Conservation (phyloP, 352 stramenopile genomes). For the Plasmopara viticola region DNA sequence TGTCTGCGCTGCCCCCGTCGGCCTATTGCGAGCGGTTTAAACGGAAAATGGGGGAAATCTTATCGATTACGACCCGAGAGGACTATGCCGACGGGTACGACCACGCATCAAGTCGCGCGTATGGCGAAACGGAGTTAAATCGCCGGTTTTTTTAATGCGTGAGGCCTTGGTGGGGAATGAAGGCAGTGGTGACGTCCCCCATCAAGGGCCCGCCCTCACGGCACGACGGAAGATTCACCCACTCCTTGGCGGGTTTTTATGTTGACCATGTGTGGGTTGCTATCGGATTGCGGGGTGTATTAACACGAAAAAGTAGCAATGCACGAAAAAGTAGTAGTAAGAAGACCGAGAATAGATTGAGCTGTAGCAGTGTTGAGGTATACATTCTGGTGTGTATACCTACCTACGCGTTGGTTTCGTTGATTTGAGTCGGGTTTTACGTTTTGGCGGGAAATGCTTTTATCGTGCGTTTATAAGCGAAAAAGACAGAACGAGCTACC, state of each 20-base stretch:
- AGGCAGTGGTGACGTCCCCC: conserved; percentile 28
- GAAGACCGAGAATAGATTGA: no score
- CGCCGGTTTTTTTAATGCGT: conserved; percentile 52
- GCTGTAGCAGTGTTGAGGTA: no score
- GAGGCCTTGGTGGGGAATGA: conserved; percentile 29
- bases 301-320: background rate
- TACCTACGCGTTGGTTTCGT: no score
- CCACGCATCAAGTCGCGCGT: conserved; percentile 27
- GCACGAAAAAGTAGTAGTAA: no score
- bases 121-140: conserved; percentile 22
- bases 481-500: no score
- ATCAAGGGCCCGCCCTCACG: conserved; percentile 31
- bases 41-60: conserved; percentile 81
- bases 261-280: conserved; percentile 8
- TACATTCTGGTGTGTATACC: no score
- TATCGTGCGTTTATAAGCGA: no score
- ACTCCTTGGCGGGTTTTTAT: conserved; percentile 22
- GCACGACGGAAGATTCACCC: conserved; percentile 27
- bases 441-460: no score
- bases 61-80: conserved; percentile 62
- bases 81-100: conserved; percentile 48
- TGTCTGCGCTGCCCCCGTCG: conserved; percentile 73
- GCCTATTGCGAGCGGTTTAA: conserved; percentile 87
- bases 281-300: no score
- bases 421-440: no score